Base-by-base conservation (phyloP, 139 green algal genomes). In the Tetraselmis chui region DNA sequence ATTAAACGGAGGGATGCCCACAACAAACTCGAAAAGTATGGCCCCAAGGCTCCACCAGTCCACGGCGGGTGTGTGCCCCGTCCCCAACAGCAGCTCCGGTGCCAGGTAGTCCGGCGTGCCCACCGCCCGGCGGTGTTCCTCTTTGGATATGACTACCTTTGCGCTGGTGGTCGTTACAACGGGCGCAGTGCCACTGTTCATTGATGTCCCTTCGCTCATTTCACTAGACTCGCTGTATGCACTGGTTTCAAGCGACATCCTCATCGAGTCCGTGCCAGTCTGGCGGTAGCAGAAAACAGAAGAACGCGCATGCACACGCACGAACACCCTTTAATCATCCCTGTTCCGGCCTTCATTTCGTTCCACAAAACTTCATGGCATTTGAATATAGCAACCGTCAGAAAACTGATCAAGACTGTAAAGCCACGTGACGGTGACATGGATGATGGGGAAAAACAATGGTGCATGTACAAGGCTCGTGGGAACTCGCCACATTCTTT, bases 91-190 rank as follows among this genome's bases (percentile, higher is more conserved):
- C 81, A 95, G 88, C 91, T 99, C 96, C 0, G 96, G 96, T 0
- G 96, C 95, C 59, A 98, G 84, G 87, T 99, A 99, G 86, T 99
- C 95, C 0, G 96, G 96, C 2, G 96, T 99, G 80, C 96, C 96
- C 59, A 97, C 86, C 26, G 92, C 92, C 22, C 88, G 83, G 27
- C 84, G 78, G 28, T 30, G n/a, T 59, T 90, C 87, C 32, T 84
- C 78, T 78, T 87, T 83, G 0, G 87, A 83, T 25, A 82, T 81
- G 25, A 87, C 84, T 59, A 88, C 45, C 18, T 67, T 67, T 67
- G 45, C 45, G 45, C 45, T 67, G 18, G 45, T 67, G 18, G 11
- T 67, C 11, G 45, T 18, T 5, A 67, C 18, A 67, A 18, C 45
- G 18, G 45, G 45, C n/a, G n/a, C n/a, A 67, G 5, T 67, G 5